Conservation (phyloP, 768 basidiomycete species). For the Albatrellus ellisii region DNA sequence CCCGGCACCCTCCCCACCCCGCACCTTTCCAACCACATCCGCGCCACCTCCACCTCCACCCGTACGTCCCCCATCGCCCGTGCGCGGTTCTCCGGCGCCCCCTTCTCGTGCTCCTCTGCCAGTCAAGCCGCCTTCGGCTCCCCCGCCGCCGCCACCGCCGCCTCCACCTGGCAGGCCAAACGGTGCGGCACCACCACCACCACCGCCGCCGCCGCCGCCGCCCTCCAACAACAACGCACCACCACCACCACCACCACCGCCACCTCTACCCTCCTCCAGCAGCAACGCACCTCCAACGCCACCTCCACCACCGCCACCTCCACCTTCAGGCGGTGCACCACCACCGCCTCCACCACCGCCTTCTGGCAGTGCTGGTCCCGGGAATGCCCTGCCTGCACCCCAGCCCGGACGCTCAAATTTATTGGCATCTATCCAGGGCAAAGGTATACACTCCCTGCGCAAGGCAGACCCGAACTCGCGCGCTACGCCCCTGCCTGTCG, state of each 20-base stretch:
- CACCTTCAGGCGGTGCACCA: constrained; percentile 13
- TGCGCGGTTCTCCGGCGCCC: neutral
- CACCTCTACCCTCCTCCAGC: constrained; percentile 17
- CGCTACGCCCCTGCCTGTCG: constrained; percentile 22
- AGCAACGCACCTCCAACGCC: constrained; percentile 23
- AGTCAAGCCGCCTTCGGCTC: constrained; percentile 14
- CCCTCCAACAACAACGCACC: too few relatives aligned
- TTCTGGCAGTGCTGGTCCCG: constrained; percentile 16
- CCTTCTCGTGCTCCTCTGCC: too few relatives aligned
- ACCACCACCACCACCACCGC: constrained; percentile 19
- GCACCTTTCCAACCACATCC: constrained; percentile 18
- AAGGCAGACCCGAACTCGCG: constrained; percentile 32
- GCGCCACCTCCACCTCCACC: constrained; percentile 24
- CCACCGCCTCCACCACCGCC: constrained; percentile 37
- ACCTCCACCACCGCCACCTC: constrained; percentile 30
- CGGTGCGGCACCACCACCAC: constrained; percentile 21
- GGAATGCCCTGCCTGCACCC: constrained; percentile 29
- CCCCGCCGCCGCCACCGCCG: constrained; percentile 19
- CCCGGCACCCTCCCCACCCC: constrained; percentile 22
- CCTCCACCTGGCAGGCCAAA: constrained; percentile 16
- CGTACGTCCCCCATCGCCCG: constrained; percentile 18
- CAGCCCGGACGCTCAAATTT: constrained; percentile 53
- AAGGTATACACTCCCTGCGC: constrained; percentile 55
- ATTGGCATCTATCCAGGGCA: constrained; percentile 72
- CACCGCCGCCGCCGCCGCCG: constrained; percentile 20